Conservation (phyloP, 306 rosid species). For the Pyrus communis region DNA sequence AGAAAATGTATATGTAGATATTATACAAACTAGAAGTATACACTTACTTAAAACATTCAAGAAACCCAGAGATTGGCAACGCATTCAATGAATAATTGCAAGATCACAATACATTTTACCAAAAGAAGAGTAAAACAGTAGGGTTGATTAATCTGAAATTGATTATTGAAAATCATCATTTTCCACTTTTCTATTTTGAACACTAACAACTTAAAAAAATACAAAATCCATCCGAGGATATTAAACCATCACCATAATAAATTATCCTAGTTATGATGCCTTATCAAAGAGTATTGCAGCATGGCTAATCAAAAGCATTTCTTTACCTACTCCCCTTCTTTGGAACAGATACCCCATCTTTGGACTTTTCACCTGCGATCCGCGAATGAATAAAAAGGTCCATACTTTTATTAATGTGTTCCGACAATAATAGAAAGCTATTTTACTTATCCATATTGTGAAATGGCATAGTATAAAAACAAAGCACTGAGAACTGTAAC, state of each 20-base stretch:
- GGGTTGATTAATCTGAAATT: not conserved
- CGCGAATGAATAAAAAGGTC: slow-evolving; percentile 98
- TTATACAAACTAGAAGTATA: not conserved
- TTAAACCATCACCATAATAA: slow-evolving; percentile 13
- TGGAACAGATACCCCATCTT: slow-evolving; percentile 99
- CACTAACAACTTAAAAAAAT: slow-evolving; percentile 18
- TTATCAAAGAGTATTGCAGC: slow-evolving; percentile 57
- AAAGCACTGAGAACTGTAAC: slow-evolving; percentile 21
- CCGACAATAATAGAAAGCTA: slow-evolving; percentile 56
- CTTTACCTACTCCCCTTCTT: slow-evolving; percentile 99
- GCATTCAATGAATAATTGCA: not conserved
- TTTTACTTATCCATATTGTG: slow-evolving; percentile 49
- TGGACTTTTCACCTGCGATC: slow-evolving; percentile 99
- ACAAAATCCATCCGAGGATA: slow-evolving; percentile 30
- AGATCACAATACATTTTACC: not conserved
- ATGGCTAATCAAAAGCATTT: slow-evolving; percentile 89
- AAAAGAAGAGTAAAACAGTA: not conserved
- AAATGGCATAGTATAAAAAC: slow-evolving; percentile 28
- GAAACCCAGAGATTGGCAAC: not conserved
- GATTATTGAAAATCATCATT: not conserved
- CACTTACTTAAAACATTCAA: not conserved
- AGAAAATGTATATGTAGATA: not conserved
- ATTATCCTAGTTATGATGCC: slow-evolving; percentile 41
- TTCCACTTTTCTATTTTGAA: not conserved
- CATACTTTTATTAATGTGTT: slow-evolving; percentile 88